A percentile compares a stretch with the other conserved stretches of the same genome.
Conservation (phyloP, 2,329 filamentous ascomycete genomes). For the Thielaviopsis euricoi region DNA sequence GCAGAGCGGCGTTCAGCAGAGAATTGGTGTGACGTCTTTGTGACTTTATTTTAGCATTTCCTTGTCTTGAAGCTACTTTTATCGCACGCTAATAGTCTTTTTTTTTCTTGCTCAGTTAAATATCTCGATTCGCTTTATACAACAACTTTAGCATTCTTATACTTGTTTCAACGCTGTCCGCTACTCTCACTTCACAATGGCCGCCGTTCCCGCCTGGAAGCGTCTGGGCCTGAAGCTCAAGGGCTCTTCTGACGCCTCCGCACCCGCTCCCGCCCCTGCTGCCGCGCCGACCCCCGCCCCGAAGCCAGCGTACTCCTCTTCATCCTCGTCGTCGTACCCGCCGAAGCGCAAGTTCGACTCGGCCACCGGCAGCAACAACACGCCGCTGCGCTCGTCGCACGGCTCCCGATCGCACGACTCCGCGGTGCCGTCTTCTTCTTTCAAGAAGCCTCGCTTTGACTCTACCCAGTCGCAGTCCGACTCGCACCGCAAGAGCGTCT, state of each 20-base stretch:
- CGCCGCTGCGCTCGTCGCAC: slow-evolving; percentile 3
- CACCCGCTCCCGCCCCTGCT: slow-evolving; percentile 11
- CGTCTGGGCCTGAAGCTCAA: slow-evolving; percentile 48
- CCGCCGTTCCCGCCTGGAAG: slow-evolving; percentile 41
- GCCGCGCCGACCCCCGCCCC: neutral
- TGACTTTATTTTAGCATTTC: neutral
- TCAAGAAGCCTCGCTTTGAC: slow-evolving; percentile 19
- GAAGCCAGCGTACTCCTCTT: neutral
- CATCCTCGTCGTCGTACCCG: slow-evolving; percentile 10
- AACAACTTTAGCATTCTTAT: neutral
- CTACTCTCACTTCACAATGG: slow-evolving; percentile 26
- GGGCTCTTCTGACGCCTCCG: slow-evolving; percentile 18
- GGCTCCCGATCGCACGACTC: slow-evolving; percentile 11
- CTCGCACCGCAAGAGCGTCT: slow-evolving; percentile 29
- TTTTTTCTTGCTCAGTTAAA: no score
- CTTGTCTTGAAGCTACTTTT: no score
- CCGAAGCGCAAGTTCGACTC: slow-evolving; percentile 22
- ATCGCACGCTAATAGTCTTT: no score
- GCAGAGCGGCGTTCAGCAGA: neutral
- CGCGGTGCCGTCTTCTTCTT: slow-evolving; percentile 14
- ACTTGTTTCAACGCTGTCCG: slow-evolving; percentile 23
- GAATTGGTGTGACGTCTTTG: neutral
- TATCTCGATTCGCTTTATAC: no score
- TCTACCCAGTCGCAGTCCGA: slow-evolving; percentile 12
- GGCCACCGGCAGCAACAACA: slow-evolving; percentile 4